These are phyloP conservation scores for Trichosanthes truncata DNA, from an alignment of 306 rosid species.

Conservation along the genomic window DNA sequence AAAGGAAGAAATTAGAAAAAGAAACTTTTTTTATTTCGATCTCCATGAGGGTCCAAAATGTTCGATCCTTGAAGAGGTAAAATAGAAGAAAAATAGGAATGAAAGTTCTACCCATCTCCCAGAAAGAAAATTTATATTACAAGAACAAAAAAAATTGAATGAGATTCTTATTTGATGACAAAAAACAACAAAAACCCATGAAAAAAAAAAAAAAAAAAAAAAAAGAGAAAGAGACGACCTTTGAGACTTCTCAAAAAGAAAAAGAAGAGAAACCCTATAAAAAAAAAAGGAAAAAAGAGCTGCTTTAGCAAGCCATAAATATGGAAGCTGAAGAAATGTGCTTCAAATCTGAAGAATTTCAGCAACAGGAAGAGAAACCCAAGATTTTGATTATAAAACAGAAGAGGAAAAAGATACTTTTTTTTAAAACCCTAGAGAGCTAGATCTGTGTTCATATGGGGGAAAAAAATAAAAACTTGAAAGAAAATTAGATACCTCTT, in stretches of 20 bases:
- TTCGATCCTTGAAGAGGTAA: neutral
- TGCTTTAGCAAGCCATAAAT: neutral
- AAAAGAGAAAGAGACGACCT: neutral
- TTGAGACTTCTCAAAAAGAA: neutral
- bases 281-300: neutral
- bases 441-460: neutral
- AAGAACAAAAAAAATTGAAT: neutral
- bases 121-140: neutral
- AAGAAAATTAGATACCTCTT: neutral
- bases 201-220: neutral
- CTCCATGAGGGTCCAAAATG: neutral
- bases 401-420: neutral
- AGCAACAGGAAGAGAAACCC: neutral
- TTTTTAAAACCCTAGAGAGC: neutral
- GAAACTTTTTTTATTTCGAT: neutral
- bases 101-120: neutral
- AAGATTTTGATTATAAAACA: neutral
- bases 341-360: neutral
- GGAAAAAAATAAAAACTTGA: neutral
- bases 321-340: neutral
- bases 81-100: neutral
- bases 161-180: neutral
- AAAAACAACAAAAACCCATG: neutral
- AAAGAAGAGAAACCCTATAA: neutral
- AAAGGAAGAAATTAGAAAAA: neutral